Percentiles rank a stretch among this genome's conserved stretches.
Evolutionary conservation across 202 grass and related monocot species (phyloP).

Genomic region (Schoenoplectus triqueter): DNA sequence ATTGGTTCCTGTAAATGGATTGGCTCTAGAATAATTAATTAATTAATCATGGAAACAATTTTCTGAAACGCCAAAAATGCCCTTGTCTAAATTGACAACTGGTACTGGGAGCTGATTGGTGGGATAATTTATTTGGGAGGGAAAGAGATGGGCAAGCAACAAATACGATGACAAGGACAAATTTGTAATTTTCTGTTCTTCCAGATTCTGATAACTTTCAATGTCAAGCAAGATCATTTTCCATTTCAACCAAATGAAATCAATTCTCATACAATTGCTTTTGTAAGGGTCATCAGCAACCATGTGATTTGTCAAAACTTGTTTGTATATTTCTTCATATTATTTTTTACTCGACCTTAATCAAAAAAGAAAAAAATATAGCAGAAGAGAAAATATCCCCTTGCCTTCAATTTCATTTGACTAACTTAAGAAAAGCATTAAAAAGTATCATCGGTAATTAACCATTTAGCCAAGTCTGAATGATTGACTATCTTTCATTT

Average conservation of each 20-base stretch:
- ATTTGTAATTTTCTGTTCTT: background rate
- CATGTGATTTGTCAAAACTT: background rate
- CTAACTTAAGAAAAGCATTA: background rate
- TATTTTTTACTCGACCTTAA: background rate
- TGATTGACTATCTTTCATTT: background rate
- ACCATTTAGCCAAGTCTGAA: background rate
- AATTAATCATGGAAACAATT: background rate
- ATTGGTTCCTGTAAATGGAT: background rate
- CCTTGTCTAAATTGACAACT: conserved; percentile 19
- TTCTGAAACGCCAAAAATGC: background rate
- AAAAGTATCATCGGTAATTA: background rate
- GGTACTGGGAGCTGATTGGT: background rate
- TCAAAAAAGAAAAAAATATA: background rate
- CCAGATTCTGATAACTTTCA: background rate
- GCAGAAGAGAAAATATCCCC: background rate
- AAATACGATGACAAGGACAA: conserved; percentile 1
- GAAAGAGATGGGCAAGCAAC: background rate
- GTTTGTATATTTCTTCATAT: background rate
- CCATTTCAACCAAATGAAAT: background rate
- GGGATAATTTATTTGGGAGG: background rate
- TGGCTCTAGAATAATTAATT: background rate
- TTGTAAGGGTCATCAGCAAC: background rate
- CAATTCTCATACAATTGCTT: background rate
- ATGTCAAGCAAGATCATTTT: background rate
- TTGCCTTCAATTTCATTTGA: background rate